These are phyloP conservation scores for Gossypium raimondii DNA, from an alignment of 345 rosid species.

Conservation along the genomic window DNA sequence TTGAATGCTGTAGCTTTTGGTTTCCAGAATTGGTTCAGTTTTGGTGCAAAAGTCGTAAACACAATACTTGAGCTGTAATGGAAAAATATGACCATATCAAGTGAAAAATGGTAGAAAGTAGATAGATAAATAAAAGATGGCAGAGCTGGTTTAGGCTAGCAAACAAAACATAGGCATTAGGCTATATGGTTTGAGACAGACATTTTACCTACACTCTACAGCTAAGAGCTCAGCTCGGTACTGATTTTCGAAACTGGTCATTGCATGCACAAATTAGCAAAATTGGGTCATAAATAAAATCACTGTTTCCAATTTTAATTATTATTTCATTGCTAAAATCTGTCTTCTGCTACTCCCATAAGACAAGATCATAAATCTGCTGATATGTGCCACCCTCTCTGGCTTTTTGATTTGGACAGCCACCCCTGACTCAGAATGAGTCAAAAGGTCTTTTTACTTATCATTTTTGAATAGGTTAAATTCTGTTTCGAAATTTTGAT, in stretches of 20 bases:
- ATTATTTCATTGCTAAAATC: background rate
- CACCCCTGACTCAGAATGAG: background rate
- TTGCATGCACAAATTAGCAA: background rate
- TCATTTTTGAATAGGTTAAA: too few species aligned
- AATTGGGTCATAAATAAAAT: background rate
- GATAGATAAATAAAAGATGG: background rate
- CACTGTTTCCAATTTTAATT: background rate
- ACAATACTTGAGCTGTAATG: background rate
- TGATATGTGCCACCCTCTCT: background rate
- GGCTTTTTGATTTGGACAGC: background rate
- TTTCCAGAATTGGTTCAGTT: background rate
- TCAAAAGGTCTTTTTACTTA: background rate
- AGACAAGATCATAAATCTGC: conserved; percentile 7
- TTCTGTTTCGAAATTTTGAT: too few species aligned
- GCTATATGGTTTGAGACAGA: background rate
- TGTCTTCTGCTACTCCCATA: conserved; percentile 7
- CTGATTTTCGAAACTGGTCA: background rate
- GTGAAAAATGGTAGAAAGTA: background rate
- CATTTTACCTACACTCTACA: conserved; percentile 14
- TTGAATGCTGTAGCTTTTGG: background rate
- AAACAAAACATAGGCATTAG: conserved; percentile 2
- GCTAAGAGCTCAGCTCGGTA: too few species aligned
- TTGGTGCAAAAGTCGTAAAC: background rate
- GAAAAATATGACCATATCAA: background rate
- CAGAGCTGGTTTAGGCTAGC: background rate